A percentile compares a stretch with the other conserved stretches of the same genome.
These are phyloP conservation scores for Sclerotinia subarctica DNA, from an alignment of 2,329 filamentous ascomycete species.

Conservation along the genomic window DNA sequence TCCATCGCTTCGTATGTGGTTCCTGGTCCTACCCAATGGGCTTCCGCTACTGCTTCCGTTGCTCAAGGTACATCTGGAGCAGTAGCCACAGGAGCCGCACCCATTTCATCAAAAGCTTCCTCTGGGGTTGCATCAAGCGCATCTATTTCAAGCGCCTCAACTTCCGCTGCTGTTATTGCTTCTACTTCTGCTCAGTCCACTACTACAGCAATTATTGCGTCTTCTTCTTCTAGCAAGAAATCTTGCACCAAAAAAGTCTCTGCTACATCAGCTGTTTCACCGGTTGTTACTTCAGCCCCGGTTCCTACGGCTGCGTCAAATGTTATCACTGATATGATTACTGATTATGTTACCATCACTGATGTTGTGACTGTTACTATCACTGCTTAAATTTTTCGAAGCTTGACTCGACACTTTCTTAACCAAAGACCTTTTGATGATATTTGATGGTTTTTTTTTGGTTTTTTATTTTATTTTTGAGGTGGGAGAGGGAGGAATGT, in stretches of 20 bases:
- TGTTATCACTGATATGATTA: not conserved
- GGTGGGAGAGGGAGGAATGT: no score
- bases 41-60: not conserved
- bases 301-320: not conserved
- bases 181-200: not conserved
- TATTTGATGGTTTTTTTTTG: not conserved
- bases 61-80: not conserved
- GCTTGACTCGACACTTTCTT: not conserved
- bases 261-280: not conserved
- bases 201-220: not conserved
- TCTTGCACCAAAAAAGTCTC: not conserved
- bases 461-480: not conserved
- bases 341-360: not conserved
- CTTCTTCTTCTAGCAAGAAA: not conserved
- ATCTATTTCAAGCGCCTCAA: not conserved
- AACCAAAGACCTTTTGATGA: not conserved
- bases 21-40: conserved; percentile 37
- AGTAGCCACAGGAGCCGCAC: not conserved
- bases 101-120: not conserved
- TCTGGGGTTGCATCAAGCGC: not conserved
- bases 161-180: not conserved
- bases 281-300: not conserved
- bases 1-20: conserved; percentile 36
- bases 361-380: conserved; percentile 16
- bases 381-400: not conserved